Evolutionary conservation across 2,329 filamentous ascomycete species (phyloP).

Genomic region (Drechslera avenae): DNA sequence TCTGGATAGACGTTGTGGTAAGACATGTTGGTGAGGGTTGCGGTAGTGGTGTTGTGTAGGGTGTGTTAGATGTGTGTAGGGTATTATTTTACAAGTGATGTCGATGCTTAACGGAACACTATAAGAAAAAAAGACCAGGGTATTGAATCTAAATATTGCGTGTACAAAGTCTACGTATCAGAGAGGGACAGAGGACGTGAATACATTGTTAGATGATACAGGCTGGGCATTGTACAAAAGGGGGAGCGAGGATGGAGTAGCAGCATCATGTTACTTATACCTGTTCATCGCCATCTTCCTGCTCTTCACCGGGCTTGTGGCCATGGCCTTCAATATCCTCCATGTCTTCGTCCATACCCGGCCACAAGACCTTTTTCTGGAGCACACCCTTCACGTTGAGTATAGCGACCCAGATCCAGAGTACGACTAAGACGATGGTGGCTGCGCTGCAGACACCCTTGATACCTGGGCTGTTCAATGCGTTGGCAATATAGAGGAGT

Average conservation of each 20-base stretch:
- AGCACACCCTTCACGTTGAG: conserved; percentile 58
- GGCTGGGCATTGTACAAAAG: no score
- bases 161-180: no score
- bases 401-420: conserved; percentile 61
- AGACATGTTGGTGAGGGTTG: conserved; percentile 6
- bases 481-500: conserved; percentile 61
- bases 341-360: conserved; percentile 65
- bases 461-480: conserved; percentile 57
- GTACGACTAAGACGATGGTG: conserved; percentile 58
- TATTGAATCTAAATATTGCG: no score
- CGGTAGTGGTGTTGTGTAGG: not conserved
- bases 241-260: no score
- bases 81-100: no score
- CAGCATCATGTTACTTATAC: not conserved
- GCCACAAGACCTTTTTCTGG: conserved; percentile 57
- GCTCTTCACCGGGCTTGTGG: conserved; percentile 16
- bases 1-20: conserved; percentile 11
- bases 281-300: conserved; percentile 1
- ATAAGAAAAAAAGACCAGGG: no score
- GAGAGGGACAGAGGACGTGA: no score
- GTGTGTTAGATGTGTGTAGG: no score
- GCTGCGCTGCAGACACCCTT: conserved; percentile 60
- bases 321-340: conserved; percentile 36
- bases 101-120: no score
- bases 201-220: no score